phyloP scores from a whole-genome alignment of 2,329 filamentous ascomycete species.

The Xylaria digitata region DNA sequence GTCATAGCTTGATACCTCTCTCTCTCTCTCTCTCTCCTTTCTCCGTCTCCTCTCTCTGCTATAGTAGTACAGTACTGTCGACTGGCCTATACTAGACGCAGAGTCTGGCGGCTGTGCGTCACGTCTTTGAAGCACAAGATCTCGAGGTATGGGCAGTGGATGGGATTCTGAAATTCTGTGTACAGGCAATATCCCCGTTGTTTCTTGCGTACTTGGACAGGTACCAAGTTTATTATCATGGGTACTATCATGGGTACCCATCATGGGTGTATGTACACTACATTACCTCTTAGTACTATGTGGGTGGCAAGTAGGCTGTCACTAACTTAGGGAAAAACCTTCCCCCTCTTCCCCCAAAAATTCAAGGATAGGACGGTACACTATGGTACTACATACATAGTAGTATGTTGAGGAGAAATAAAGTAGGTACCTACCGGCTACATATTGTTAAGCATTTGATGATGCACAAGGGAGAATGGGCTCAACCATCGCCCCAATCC shows the following conservation, averaged over 20 bases:
- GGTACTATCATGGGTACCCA: too few species aligned
- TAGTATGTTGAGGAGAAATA: not conserved
- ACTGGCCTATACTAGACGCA: not conserved
- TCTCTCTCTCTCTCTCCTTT: not conserved
- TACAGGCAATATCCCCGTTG: conserved; percentile 29
- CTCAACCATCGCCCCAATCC: conserved; percentile 9
- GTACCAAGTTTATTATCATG: not conserved
- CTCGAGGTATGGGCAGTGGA: conserved; percentile 16
- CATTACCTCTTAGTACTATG: too few species aligned
- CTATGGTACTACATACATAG: too few species aligned
- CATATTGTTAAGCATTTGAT: not conserved
- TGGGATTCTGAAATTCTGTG: conserved; percentile 13
- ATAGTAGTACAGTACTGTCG: not conserved
- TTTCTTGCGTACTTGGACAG: conserved; percentile 5
- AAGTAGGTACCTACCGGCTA: not conserved
- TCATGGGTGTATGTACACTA: too few species aligned
- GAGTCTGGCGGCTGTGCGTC: conserved; percentile 14
- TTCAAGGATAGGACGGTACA: too few species aligned
- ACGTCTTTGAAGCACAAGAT: conserved; percentile 21
- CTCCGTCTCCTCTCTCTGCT: not conserved
- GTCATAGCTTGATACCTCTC: conserved; percentile 5
- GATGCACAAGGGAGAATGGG: not conserved
- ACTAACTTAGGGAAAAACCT: too few species aligned
- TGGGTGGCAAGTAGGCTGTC: too few species aligned
- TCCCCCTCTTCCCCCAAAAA: too few species aligned